Conservation (phyloP, 257 asterid genomes). For the Ligustrum vulgare region DNA sequence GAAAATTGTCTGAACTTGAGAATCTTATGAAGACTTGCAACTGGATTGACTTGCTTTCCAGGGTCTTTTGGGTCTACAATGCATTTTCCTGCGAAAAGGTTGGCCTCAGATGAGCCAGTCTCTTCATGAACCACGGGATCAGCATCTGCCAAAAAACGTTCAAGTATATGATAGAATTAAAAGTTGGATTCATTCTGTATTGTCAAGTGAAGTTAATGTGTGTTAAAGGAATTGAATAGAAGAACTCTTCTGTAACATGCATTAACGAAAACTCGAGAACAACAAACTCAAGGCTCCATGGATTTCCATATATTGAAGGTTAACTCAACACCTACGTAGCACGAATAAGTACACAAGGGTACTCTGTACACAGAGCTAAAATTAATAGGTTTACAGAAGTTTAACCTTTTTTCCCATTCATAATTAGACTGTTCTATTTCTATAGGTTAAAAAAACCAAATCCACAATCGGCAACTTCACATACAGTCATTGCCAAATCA, state of each 20-base stretch:
- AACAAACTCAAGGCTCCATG: background rate
- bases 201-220: background rate
- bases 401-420: background rate
- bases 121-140: conserved; percentile 44
- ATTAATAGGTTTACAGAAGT: background rate
- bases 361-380: background rate
- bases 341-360: background rate
- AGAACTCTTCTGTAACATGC: background rate
- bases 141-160: conserved; percentile 39
- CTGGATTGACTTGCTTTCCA: conserved; percentile 54
- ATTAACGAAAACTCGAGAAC: background rate
- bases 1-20: conserved; percentile 57
- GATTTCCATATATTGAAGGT: background rate
- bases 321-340: background rate
- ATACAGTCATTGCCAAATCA: conserved; percentile 2
- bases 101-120: conserved; percentile 62
- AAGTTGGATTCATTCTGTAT: background rate
- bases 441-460: background rate
- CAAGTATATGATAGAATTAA: background rate
- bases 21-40: conserved; percentile 57
- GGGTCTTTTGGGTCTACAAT: conserved; percentile 41
- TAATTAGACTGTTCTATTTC: background rate
- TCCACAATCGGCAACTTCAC: background rate
- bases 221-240: background rate
- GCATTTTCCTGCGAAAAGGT: conserved; percentile 43